phyloP scores from a whole-genome alignment of 2,329 filamentous ascomycete genomes.

The Botryosphaeria agaves region DNA sequence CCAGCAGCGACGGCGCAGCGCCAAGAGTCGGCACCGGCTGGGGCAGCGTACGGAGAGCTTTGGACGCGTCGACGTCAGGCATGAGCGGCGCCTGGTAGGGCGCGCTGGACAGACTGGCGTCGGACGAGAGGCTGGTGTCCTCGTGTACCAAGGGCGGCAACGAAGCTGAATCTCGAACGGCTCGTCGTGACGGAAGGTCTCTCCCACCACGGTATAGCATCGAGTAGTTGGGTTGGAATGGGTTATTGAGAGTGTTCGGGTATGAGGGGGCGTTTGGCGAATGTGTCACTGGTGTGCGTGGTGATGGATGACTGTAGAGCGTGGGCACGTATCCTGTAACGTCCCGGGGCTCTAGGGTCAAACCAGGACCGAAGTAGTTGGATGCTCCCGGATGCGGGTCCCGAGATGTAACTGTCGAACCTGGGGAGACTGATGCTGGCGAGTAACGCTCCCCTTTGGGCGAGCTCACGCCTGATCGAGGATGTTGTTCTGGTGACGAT shows the following conservation, averaged over 20 bases:
- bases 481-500: neutral
- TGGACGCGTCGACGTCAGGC: constrained; percentile 12
- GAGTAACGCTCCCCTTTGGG: neutral
- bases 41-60: constrained; percentile 18
- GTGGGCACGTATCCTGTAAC: too few relatives aligned
- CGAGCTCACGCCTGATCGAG: neutral
- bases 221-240: neutral
- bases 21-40: constrained; percentile 16
- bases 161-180: constrained; percentile 8
- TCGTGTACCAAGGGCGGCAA: constrained; percentile 19
- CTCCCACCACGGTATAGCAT: neutral
- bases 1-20: constrained; percentile 13
- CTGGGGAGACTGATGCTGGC: neutral
- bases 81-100: constrained; percentile 5
- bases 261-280: too few relatives aligned
- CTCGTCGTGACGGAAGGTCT: neutral
- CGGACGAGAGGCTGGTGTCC: constrained; percentile 21
- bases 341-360: neutral
- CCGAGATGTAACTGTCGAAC: neutral
- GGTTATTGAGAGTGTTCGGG: neutral
- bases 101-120: constrained; percentile 11
- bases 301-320: too few relatives aligned
- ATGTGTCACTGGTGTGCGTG: too few relatives aligned
- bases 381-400: too few relatives aligned
- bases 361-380: neutral